Conservation (phyloP, 2,329 filamentous ascomycete species). For the Escovopsis sp. region DNA sequence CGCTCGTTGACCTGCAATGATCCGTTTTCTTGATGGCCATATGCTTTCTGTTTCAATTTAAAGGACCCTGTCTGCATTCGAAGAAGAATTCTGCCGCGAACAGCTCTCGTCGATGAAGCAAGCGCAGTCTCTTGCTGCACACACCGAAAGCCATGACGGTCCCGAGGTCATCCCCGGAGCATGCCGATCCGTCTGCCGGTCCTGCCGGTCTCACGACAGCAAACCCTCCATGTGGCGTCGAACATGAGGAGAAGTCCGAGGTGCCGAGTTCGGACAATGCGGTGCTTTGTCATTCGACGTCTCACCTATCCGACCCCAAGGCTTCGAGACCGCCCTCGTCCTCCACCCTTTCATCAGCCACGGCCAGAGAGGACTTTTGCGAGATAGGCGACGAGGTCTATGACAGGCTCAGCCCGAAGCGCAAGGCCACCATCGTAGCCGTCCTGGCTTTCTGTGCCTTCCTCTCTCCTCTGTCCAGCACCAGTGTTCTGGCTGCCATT, state of each 20-base stretch:
- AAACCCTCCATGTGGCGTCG: too few relatives aligned
- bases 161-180: not conserved
- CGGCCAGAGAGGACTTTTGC: conserved; percentile 7
- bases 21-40: too few relatives aligned
- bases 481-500: conserved; percentile 56
- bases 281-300: conserved; percentile 10
- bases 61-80: too few relatives aligned
- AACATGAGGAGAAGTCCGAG: not conserved
- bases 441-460: conserved; percentile 64
- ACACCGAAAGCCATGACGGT: not conserved
- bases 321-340: conserved; percentile 10
- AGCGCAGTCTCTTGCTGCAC: too few relatives aligned
- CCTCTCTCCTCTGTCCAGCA: conserved; percentile 60
- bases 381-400: conserved; percentile 41
- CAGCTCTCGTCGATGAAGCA: too few relatives aligned
- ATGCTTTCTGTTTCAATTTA: too few relatives aligned
- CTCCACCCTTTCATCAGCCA: not conserved
- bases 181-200: not conserved
- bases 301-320: conserved; percentile 18
- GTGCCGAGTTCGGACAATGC: not conserved
- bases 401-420: conserved; percentile 42
- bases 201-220: too few relatives aligned
- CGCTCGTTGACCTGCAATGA: too few relatives aligned
- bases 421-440: conserved; percentile 53
- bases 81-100: too few relatives aligned